Base-by-base conservation (phyloP, 1,284 basidiomycete genomes). In the Trametes sp. region DNA sequence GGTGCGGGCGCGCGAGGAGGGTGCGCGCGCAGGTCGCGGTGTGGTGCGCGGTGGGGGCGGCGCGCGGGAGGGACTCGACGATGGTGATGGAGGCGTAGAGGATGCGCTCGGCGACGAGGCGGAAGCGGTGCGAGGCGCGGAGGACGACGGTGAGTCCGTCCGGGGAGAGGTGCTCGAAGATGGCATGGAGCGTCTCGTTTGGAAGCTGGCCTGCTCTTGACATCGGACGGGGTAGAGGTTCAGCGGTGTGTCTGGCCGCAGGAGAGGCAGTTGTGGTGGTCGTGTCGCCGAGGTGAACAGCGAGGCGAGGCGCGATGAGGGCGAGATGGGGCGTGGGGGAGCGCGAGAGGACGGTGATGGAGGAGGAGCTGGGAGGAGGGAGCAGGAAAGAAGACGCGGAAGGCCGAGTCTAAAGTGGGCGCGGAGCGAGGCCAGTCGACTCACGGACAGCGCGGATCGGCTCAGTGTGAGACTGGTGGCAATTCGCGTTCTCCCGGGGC, bases 111-210 rank as follows among this genome's bases (percentile, higher is more conserved):
- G 84, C 84, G 42, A 87, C 79, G 41, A 77, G 81, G 62, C 80
- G 84, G 76, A 85, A 86, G 21, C 79, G 78, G 49, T 70, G 78
- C 28, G 82, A 87, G 52, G 84, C 81, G 61, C 79, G 75, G 33
- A 82, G 67, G 57, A 84, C 70, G 52, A 73, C 65, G 31, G 78
- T 70, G 58, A 89, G 81, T 2, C 74, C 70, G 49, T 73, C 52
- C 6, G 79, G 75, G 11, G 80, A 66, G 36, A 88, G 80, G 55
- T 80, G 64, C 33, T 76, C 70, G 69, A 88, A 82, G 62, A 88
- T 83, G 59, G 79, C 73, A 48, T 72, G 70, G 61, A 88, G 81
- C n/a, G 81, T 84, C 72, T 88, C 87, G 73, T 85, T 88, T 4
- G 87, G 87, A 14, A 88, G 76, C 35, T 62, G 58, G 23, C 63